Percentiles rank a stretch among this genome's conserved stretches.
Conservation (phyloP, 805 yeast species). For the Metschnikowia amazonensis region DNA sequence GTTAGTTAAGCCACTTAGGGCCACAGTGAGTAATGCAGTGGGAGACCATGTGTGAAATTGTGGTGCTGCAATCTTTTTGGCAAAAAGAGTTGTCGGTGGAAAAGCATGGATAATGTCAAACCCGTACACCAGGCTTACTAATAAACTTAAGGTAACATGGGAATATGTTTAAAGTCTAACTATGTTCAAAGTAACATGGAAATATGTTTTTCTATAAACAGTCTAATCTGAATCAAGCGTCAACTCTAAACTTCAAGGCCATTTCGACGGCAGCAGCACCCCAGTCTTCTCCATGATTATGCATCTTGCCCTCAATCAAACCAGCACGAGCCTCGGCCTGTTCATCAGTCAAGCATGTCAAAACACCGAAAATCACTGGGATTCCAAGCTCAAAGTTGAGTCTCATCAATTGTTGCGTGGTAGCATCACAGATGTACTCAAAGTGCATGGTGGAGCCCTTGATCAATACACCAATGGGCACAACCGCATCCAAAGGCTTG, state of each 20-base stretch:
- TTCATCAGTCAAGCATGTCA: slow-evolving; percentile 89
- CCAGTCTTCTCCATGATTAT: slow-evolving; percentile 98
- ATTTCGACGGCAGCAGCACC: slow-evolving; percentile 98
- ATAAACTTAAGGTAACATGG: too few relatives aligned
- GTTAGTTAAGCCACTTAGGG: too few relatives aligned
- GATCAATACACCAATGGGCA: slow-evolving; percentile 91
- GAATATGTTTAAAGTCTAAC: too few relatives aligned
- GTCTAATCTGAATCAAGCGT: too few relatives aligned
- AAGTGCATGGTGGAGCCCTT: slow-evolving; percentile 98
- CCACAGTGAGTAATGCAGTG: too few relatives aligned
- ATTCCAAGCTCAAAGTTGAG: slow-evolving; percentile 63
- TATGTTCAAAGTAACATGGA: too few relatives aligned
- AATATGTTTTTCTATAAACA: too few relatives aligned
- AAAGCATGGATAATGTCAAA: too few relatives aligned
- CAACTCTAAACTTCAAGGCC: slow-evolving; percentile 46
- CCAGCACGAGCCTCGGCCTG: slow-evolving; percentile 96
- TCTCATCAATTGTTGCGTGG: slow-evolving; percentile 79
- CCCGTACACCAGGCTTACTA: too few relatives aligned
- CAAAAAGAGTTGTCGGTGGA: too few relatives aligned
- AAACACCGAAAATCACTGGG: slow-evolving; percentile 90
- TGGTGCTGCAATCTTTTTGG: too few relatives aligned
- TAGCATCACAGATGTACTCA: slow-evolving; percentile 92
- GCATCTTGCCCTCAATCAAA: slow-evolving; percentile 65
- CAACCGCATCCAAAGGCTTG: slow-evolving; percentile 71
- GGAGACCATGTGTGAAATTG: too few relatives aligned